Base-by-base conservation (phyloP, 805 yeast species). In the Grigorovia transvaalensis region DNA sequence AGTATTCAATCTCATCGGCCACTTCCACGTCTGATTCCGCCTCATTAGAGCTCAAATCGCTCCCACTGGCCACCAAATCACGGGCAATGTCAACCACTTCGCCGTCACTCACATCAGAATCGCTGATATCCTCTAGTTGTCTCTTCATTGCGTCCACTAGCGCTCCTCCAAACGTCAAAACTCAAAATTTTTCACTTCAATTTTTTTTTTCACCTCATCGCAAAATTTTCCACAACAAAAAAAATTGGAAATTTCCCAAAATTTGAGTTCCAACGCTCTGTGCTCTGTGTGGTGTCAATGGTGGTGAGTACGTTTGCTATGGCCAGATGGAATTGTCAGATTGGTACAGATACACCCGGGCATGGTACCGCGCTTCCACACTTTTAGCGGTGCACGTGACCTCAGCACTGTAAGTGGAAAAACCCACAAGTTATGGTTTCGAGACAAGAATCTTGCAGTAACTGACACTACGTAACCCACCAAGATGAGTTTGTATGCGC, bases 21-120 rank as follows among this genome's bases (percentile, higher is more conserved):
- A 59, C 51, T 20, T 61, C 67, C 7, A 46, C 60, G 4, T 58
- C 65, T 42, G 56, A 65, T 18, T 62, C 67, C 47, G 57, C 62
- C 13, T 72, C 72, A 50, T 64, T 73, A 18, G 17, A 38, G 17
- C 15, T n/a, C 9, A n/a, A 13, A 19, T 67, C 69, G 38, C 71
- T 71, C 7, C 64, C 70, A 38, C 57, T 61, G 0, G 82, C 84
- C 51, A 85, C 73, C 15, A 46, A 38, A 50, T 79, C 73, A 17
- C 78, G 72, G 23, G 85, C 84, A 59, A 84, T 84, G 62, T 84
- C 88, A 61, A 70, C 76, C 6, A 23, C 57, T n/a, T 46, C 50
- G 9, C 53, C 64, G 38, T 56, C 62, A 6, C 73, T 51, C 13
- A 13, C 23, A 6, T 47, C 50, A 17, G 50, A 46, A 33, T 30